phyloP scores from a whole-genome alignment of 306 rosid genomes.

The Lathyrus sativus region DNA sequence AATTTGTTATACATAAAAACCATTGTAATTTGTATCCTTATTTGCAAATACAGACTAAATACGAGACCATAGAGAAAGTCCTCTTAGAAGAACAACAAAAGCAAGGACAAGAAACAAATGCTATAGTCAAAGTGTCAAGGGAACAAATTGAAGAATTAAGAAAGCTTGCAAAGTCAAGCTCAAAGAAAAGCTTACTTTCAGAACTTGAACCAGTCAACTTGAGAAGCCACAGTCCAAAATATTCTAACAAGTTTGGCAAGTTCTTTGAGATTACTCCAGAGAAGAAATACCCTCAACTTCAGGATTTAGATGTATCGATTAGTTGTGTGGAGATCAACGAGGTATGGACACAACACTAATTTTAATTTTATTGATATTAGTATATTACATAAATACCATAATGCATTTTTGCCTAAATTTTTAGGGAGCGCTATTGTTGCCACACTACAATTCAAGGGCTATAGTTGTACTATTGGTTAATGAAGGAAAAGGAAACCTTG shows the following conservation, averaged over 20 bases:
- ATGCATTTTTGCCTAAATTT: neutral
- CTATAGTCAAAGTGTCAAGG: conserved; percentile 29
- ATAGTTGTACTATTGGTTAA: neutral
- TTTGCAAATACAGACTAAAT: conserved; percentile 17
- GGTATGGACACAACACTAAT: neutral
- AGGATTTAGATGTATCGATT: conserved; percentile 13
- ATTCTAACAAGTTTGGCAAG: conserved; percentile 42
- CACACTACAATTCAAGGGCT: conserved; percentile 39
- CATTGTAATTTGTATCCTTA: neutral
- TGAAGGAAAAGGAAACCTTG: conserved; percentile 30
- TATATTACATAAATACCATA: neutral
- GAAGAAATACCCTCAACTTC: neutral
- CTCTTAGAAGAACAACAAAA: conserved; percentile 14
- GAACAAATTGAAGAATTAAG: conserved; percentile 31
- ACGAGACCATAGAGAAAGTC: conserved; percentile 30
- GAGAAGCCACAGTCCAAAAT: conserved; percentile 7
- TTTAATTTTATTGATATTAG: neutral
- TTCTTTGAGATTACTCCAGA: conserved; percentile 37
- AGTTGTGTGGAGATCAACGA: neutral
- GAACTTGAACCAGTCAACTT: conserved; percentile 39
- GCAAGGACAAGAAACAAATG: conserved; percentile 29
- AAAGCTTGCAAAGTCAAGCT: conserved; percentile 23
- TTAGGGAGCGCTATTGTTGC: conserved; percentile 39
- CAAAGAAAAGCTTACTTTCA: neutral
- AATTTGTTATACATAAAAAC: neutral